Evolutionary conservation across 805 yeast species (phyloP).

Genomic region (Saccharomycopsis malanga): DNA sequence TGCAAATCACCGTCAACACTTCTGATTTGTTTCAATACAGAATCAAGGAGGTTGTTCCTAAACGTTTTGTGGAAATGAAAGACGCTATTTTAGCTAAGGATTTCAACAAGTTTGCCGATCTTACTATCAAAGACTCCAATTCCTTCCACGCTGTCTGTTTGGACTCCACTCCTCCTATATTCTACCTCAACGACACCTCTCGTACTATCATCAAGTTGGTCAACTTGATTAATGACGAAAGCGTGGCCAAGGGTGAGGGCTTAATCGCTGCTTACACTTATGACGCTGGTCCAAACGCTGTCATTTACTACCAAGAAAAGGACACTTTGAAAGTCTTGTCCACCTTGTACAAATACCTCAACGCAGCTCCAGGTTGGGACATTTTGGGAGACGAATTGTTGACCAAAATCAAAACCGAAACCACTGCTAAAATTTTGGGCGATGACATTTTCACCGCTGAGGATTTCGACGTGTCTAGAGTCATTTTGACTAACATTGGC

Average conservation of each 20-base stretch:
- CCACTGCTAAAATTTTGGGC: constrained; percentile 24
- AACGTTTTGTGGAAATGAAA: constrained; percentile 77
- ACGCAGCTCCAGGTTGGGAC: constrained; percentile 64
- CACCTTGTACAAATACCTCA: constrained; percentile 54
- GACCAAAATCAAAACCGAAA: constrained; percentile 28
- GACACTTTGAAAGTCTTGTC: constrained; percentile 72
- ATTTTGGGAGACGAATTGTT: background rate
- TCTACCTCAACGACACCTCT: constrained; percentile 87
- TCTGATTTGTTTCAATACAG: constrained; percentile 82
- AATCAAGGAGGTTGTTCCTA: constrained; percentile 76
- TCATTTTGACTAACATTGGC: constrained; percentile 83
- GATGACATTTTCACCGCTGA: constrained; percentile 36
- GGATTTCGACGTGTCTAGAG: constrained; percentile 48
- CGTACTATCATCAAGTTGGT: constrained; percentile 62
- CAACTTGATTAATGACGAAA: constrained; percentile 60
- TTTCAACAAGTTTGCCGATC: constrained; percentile 73
- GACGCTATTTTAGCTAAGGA: constrained; percentile 64
- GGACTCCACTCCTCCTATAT: constrained; percentile 93
- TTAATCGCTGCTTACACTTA: constrained; percentile 90
- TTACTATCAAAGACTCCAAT: constrained; percentile 95
- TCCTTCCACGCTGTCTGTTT: constrained; percentile 97
- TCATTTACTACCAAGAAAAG: constrained; percentile 74
- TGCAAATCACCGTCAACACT: constrained; percentile 91
- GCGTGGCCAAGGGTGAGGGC: constrained; percentile 36
- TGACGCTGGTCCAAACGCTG: constrained; percentile 99